phyloP scores from a whole-genome alignment of 148 eudicot genomes.

The Linanthus parryae region DNA sequence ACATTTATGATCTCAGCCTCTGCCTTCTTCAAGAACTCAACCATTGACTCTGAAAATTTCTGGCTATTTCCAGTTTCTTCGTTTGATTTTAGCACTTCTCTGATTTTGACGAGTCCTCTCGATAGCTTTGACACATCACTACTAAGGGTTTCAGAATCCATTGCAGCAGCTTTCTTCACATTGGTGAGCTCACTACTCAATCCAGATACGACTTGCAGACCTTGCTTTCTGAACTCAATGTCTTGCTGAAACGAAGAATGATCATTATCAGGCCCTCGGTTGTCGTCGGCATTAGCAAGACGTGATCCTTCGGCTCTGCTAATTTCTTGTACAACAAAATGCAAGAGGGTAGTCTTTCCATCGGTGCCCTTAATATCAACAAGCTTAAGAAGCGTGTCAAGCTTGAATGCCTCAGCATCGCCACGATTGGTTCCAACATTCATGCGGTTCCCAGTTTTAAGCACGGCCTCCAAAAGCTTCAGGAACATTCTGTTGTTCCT shows the following conservation, averaged over 20 bases:
- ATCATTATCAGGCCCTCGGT: neutral
- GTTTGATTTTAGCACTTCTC: constrained; percentile 38
- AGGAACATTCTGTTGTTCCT: constrained; percentile 74
- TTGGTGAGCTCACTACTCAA: constrained; percentile 71
- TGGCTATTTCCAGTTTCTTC: constrained; percentile 21
- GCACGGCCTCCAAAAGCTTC: constrained; percentile 84
- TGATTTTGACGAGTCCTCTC: constrained; percentile 37
- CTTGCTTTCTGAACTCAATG: constrained; percentile 53
- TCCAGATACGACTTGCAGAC: constrained; percentile 65
- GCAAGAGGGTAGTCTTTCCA: constrained; percentile 77
- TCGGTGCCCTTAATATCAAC: constrained; percentile 79
- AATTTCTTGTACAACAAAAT: constrained; percentile 91
- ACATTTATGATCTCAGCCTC: constrained; percentile 38
- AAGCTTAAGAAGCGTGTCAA: constrained; percentile 87
- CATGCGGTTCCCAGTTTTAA: constrained; percentile 91
- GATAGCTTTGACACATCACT: constrained; percentile 45
- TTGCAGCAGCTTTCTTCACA: constrained; percentile 73
- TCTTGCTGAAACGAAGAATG: constrained; percentile 36
- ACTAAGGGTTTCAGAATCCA: constrained; percentile 48
- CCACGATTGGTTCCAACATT: constrained; percentile 89
- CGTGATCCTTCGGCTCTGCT: constrained; percentile 58
- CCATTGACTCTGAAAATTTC: constrained; percentile 56
- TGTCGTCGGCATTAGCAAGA: constrained; percentile 16
- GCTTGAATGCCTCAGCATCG: constrained; percentile 87
- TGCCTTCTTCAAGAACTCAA: constrained; percentile 44